Percentiles rank a stretch among this genome's conserved stretches.
Conservation (phyloP, 2,329 filamentous ascomycete species). For the Aureobasidium sp. region DNA sequence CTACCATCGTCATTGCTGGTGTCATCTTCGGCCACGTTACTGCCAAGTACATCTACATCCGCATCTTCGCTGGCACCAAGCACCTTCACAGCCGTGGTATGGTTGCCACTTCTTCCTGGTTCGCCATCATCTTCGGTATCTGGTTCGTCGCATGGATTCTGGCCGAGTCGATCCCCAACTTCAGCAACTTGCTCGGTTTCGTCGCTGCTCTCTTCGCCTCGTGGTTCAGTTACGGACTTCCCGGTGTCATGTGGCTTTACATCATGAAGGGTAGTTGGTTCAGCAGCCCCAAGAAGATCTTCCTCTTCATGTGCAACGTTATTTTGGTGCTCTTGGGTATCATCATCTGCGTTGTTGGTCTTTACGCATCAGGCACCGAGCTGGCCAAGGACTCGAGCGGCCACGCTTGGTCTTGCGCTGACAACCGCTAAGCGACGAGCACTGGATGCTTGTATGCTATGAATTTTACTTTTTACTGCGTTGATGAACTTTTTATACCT, state of each 20-base stretch:
- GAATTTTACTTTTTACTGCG: neutral
- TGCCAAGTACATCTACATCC: conserved; percentile 56
- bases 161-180: conserved; percentile 37
- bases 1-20: conserved; percentile 62
- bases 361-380: conserved; percentile 16
- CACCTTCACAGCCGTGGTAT: conserved; percentile 28
- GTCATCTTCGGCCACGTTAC: conserved; percentile 60
- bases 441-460: conserved; percentile 9
- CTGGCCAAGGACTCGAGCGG: conserved; percentile 6
- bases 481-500: conserved; percentile 7
- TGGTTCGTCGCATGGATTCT: conserved; percentile 60
- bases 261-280: conserved; percentile 38
- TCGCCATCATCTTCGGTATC: conserved; percentile 44
- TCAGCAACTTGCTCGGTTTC: conserved; percentile 14
- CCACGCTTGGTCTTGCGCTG: conserved; percentile 11
- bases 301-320: conserved; percentile 34
- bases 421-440: conserved; percentile 9
- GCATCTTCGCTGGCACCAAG: conserved; percentile 53
- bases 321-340: conserved; percentile 28
- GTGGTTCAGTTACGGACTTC: conserved; percentile 45
- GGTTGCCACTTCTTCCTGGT: conserved; percentile 47
- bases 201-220: conserved; percentile 53
- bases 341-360: conserved; percentile 22
- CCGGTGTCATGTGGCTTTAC: conserved; percentile 27
- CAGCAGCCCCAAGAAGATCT: conserved; percentile 32